Base-by-base conservation (phyloP, 2,329 filamentous ascomycete species). In the Coleophoma cylindrospora region DNA sequence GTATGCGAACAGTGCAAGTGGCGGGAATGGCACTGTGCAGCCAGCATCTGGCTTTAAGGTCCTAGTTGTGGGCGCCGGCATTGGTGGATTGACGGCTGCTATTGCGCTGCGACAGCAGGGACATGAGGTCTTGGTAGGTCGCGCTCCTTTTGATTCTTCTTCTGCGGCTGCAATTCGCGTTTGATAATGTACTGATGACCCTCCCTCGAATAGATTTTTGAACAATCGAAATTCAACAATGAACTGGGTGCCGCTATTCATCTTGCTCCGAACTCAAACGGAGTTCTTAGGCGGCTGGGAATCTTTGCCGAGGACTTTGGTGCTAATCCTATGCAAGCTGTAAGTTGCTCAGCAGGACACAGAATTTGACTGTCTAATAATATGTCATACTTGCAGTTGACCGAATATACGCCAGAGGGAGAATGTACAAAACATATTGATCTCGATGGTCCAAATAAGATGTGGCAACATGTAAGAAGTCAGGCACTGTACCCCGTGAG, bases 201-300 rank as follows among this genome's bases (percentile, higher is more conserved):
- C 36, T 38, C 7, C 21, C n/a, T 14, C n/a, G 32, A 27, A 12
- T 48, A 80, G 74, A 56, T 83, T 0, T 77, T 72, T 45, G 81
- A 84, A 57, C 74, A 80, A 56, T 82, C 79, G 0, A 67, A 68
- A 2, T 74, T 83, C 15, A 74, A 75, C 19, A 74, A 69, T 48
- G 81, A 84, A 61, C 67, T 73, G 0, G 82, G 81, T 1, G 81
- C 82, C 3, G 81, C 82, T 0, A 73, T 86, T n/a, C 80, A 85
- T 56, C 61, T 86, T 6, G 75, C 79, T 0, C 79, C 82, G 0
- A 87, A 87, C 56, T 70, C 73, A 6, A 82, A 83, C 60, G 77
- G 79, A 0, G 63, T 85, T 2, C 66, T 86, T 7, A 63, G 66
- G 8, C 64, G 70, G 34, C 62, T 76, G 40, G 73, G 74, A 0